phyloP scores from a whole-genome alignment of 495 filamentous ascomycete genomes.

The Neurospora sp. region DNA sequence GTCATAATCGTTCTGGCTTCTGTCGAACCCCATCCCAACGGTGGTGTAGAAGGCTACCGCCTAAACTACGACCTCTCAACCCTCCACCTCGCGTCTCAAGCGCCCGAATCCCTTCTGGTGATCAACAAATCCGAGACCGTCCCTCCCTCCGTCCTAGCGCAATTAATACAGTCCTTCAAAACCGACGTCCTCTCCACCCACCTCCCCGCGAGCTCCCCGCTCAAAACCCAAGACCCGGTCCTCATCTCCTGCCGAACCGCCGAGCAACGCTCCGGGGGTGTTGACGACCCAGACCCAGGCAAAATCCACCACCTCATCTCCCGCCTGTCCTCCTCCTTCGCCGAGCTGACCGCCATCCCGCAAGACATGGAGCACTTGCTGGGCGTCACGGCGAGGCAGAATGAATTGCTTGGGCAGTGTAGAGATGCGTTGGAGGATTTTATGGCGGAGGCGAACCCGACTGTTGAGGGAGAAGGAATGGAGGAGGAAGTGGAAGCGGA shows the following conservation, averaged over 20 bases:
- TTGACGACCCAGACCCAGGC: constrained; percentile 42
- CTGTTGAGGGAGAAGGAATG: constrained; percentile 2
- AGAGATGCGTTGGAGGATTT: constrained; percentile 60
- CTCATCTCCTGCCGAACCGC: constrained; percentile 58
- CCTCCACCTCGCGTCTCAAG: constrained; percentile 36
- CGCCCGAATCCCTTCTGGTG: constrained; percentile 55
- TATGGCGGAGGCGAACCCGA: constrained; percentile 34
- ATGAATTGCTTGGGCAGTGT: constrained; percentile 67
- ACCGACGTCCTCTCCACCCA: constrained; percentile 16
- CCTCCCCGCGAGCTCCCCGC: neutral
- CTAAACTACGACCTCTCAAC: constrained; percentile 40
- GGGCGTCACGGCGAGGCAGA: constrained; percentile 83
- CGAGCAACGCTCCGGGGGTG: neutral
- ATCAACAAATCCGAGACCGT: constrained; percentile 77
- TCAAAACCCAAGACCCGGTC: constrained; percentile 16
- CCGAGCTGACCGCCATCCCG: constrained; percentile 55
- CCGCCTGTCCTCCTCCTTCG: constrained; percentile 57
- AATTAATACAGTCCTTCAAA: constrained; percentile 23
- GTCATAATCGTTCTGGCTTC: constrained; percentile 75
- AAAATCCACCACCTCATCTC: constrained; percentile 59
- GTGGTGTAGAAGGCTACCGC: constrained; percentile 16
- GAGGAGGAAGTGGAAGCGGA: constrained; percentile 41
- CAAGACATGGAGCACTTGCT: constrained; percentile 66
- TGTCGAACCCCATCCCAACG: constrained; percentile 39
- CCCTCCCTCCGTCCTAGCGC: constrained; percentile 11